phyloP scores from a whole-genome alignment of 768 basidiomycete genomes.

The Lentinula aciculospora region DNA sequence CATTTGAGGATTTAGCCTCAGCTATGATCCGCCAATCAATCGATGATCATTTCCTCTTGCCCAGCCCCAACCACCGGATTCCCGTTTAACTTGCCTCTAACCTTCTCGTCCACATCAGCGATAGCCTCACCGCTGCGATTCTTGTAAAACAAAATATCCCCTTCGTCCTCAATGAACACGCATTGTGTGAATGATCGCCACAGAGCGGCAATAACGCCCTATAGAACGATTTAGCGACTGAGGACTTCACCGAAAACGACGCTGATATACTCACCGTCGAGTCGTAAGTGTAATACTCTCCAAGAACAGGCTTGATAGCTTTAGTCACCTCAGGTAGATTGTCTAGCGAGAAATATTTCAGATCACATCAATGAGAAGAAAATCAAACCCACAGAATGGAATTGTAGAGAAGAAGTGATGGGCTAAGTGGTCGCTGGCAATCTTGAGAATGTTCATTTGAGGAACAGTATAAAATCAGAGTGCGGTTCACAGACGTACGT shows the following conservation, averaged over 20 bases:
- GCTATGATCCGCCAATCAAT: not conserved
- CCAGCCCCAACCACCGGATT: not conserved
- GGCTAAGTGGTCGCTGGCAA: slow-evolving; percentile 46
- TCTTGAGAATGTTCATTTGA: slow-evolving; percentile 18
- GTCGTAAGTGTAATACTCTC: slow-evolving; percentile 53
- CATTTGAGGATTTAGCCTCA: too few species aligned
- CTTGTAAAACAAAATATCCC: slow-evolving; percentile 50
- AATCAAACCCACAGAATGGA: slow-evolving; percentile 47
- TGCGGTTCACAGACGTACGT: slow-evolving; percentile 24
- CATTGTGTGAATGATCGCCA: slow-evolving; percentile 59
- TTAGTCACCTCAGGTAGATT: slow-evolving; percentile 43
- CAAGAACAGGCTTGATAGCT: slow-evolving; percentile 41
- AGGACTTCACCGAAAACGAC: too few species aligned
- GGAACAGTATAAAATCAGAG: not conserved
- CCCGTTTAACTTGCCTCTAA: not conserved
- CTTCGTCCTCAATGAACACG: slow-evolving; percentile 51
- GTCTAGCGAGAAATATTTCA: slow-evolving; percentile 26
- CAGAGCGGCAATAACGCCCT: slow-evolving; percentile 40
- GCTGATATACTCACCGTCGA: slow-evolving; percentile 36
- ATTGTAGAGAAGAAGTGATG: slow-evolving; percentile 57
- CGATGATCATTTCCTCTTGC: slow-evolving; percentile 1
- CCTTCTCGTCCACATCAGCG: slow-evolving; percentile 15
- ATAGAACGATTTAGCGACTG: not conserved
- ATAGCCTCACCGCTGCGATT: slow-evolving; percentile 39
- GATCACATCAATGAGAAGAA: not conserved